phyloP scores from a whole-genome alignment of 345 rosid genomes.

The Lepidium didymum region DNA sequence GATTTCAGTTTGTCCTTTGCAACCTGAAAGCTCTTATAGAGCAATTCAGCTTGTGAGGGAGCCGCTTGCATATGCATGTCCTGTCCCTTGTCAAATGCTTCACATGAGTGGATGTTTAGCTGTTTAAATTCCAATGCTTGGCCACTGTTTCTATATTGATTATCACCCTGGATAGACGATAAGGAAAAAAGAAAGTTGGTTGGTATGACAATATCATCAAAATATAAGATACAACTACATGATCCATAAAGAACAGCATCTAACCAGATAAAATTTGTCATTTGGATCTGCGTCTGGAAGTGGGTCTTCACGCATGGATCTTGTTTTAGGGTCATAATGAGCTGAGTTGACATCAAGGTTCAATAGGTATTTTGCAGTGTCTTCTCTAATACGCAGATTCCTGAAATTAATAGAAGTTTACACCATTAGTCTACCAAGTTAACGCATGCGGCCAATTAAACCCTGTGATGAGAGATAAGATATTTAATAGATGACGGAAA shows the following conservation, averaged over 20 bases:
- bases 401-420: constrained; percentile 20
- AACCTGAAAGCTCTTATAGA: constrained; percentile 38
- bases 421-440: not conserved
- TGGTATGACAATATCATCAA: not conserved
- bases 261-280: constrained; percentile 57
- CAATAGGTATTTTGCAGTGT: constrained; percentile 63
- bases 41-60: constrained; percentile 69
- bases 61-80: constrained; percentile 73
- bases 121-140: constrained; percentile 66
- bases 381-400: constrained; percentile 76
- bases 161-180: constrained; percentile 46
- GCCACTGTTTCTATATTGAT: constrained; percentile 63
- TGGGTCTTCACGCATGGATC: constrained; percentile 79
- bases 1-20: constrained; percentile 50
- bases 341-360: constrained; percentile 78
- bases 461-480: not conserved
- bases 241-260: constrained; percentile 8
- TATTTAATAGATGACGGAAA: not conserved
- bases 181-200: not conserved
- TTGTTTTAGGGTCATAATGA: constrained; percentile 69
- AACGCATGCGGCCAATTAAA: not conserved
- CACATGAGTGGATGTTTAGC: constrained; percentile 28
- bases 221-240: not conserved
- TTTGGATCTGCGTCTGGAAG: constrained; percentile 75
- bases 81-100: constrained; percentile 52